Base-by-base conservation (phyloP, 768 basidiomycete species). In the Saitozyma podzolica region DNA sequence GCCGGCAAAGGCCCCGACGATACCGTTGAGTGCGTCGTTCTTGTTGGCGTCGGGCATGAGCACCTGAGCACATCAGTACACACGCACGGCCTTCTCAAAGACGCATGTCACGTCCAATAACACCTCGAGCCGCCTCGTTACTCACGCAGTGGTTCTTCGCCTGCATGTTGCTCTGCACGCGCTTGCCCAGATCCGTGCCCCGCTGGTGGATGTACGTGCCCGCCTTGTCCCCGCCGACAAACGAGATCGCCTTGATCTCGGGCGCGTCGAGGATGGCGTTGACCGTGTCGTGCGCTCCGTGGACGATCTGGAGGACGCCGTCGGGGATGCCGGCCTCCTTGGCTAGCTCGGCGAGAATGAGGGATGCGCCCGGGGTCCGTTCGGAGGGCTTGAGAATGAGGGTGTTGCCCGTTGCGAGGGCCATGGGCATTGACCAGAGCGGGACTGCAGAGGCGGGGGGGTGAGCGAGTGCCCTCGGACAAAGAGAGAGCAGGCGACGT, bases 341-440 rank as follows among this genome's bases (percentile, higher is more conserved):
- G 73, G 90, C 91, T 2, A 96, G 84, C 80, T 97, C 93, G 42
- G 92, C 91, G 60, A 97, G 91, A 54, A 97, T 93, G 88, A 94
- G 92, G 9, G 91, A 88, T 17, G 94, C 93, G 45, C 93, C 93
- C 11, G 93, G 93, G 74, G 94, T 93, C 19, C 94, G 88, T 77
- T 97, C 93, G 2, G 89, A 92, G 19, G 93, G 93, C 73, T 97
- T 97, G 62, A 97, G 82, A 63, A 97, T 84, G 49, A 97, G 84
- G 0, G 93, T 91, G 70, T 97, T 97, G 40, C 93, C 93, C 9
- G 61, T 62, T 8, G 61, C 61, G 14, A 62, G n/a, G 19, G 61
- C 61, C 16, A 40, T 62, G 8, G 61, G 61, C 9, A 62, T 47
- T 2, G 61, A 62, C 61, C 61, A 62, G 13, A 62, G 48, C 4